Evolutionary conservation across 2,329 filamentous ascomycete genomes (phyloP), one percentile per base, ranked within the genome.

Genomic region (Huntiella decipiens): DNA sequence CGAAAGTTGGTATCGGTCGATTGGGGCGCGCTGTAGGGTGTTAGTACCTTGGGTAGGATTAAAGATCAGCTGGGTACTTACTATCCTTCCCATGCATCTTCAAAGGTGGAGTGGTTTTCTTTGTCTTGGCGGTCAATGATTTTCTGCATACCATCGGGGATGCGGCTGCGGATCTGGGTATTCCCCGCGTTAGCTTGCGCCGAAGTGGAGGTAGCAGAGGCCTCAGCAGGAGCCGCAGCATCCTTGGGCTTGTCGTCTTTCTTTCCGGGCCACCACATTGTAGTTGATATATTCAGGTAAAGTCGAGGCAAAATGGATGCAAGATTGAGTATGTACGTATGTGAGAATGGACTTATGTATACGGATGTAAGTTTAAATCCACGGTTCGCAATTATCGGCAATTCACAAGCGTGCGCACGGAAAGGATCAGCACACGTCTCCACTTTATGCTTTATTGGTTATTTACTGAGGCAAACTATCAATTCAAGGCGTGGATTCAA

Each of bases 1-100:
- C 91, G 82, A 56, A 93, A 66, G 54, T 77, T 79, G 54, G 77
- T 82, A 46, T 95, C 84, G 50, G 85, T 95, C 4, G 85, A 82
- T 55, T 92, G 80, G 11, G 71, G 74, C 56, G 79, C 48, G 33
- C 48, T 50, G 15, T 11, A 2, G 31, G 8, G n/a, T 10, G 15
- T 16, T n/a, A 37, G 15, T 16, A 16, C 22, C 4, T 33, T 38
- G 8, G 32, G 7, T 34, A 16, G 13, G 12, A 22, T 15, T 22
- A 44, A 12, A 28, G 3, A 39, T 38, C 5, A 7, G 7, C 3
- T 13, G 12, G 7, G 31, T n/a, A 45, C 49, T 46, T 46, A 50
- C 49, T 48, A 44, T 35, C 45, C 45, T 5, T 46, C 34, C 12
- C 43, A 33, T 8, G 46, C 43, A 33, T 48, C 19, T 13, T 50